A percentile compares a stretch with the other conserved stretches of the same genome.
Conservation (phyloP, 805 yeast species). For the Limtongia smithiae region DNA sequence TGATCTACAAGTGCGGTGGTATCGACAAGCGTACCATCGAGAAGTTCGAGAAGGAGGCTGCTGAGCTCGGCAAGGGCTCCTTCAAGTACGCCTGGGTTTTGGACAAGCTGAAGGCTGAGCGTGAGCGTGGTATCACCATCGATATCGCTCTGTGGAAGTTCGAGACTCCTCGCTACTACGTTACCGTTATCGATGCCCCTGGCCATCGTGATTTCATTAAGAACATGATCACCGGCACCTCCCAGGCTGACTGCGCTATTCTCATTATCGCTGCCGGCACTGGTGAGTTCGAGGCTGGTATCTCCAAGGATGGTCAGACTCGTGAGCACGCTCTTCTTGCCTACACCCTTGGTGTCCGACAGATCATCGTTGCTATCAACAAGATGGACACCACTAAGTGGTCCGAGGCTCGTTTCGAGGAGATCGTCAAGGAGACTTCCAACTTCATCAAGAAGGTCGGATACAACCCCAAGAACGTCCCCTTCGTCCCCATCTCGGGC, state of each 20-base stretch:
- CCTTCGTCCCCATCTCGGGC: slow-evolving; percentile 89
- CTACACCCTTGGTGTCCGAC: slow-evolving; percentile 83
- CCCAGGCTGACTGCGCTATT: slow-evolving; percentile 90
- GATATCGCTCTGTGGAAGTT: slow-evolving; percentile 91
- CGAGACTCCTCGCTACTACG: slow-evolving; percentile 85
- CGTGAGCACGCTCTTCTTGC: slow-evolving; percentile 92
- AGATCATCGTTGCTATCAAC: slow-evolving; percentile 86
- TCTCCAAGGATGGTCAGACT: slow-evolving; percentile 92
- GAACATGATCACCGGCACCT: slow-evolving; percentile 94
- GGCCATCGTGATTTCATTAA: slow-evolving; percentile 96
- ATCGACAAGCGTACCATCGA: slow-evolving; percentile 94
- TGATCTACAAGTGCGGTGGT: slow-evolving; percentile 99
- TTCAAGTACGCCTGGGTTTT: slow-evolving; percentile 98
- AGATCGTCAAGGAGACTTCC: slow-evolving; percentile 70
- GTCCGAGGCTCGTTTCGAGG: slow-evolving; percentile 76
- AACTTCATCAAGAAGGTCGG: slow-evolving; percentile 84
- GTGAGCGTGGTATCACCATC: slow-evolving; percentile 96
- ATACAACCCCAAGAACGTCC: slow-evolving; percentile 75
- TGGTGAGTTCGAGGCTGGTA: slow-evolving; percentile 95
- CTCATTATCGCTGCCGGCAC: slow-evolving; percentile 87
- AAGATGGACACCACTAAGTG: slow-evolving; percentile 93
- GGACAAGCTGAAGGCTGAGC: slow-evolving; percentile 93
- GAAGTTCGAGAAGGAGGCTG: slow-evolving; percentile 97
- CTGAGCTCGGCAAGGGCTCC: slow-evolving; percentile 87
- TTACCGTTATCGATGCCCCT: slow-evolving; percentile 92